These are phyloP conservation scores for Colletotrichum musicola DNA, from an alignment of 2,329 filamentous ascomycete species.

Conservation along the genomic window DNA sequence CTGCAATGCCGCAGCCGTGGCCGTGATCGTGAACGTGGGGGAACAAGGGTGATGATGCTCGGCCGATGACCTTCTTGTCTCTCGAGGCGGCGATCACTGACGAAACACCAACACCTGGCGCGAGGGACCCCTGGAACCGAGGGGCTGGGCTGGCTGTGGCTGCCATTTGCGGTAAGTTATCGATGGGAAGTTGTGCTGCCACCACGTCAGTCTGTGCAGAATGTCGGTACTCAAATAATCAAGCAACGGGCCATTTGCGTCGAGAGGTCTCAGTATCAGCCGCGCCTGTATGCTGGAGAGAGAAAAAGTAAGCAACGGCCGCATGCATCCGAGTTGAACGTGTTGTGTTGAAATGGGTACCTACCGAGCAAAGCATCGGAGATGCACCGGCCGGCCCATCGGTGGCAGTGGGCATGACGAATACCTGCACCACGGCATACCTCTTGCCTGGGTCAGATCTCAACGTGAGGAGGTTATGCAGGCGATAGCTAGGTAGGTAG, in stretches of 20 bases:
- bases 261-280: slow-evolving; percentile 24
- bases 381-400: slow-evolving; percentile 10
- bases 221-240: background rate
- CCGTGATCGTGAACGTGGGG: background rate
- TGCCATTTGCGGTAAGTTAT: too few relatives aligned
- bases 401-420: too few relatives aligned
- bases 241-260: slow-evolving; percentile 24
- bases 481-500: too few relatives aligned
- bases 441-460: too few relatives aligned
- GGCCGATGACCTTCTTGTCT: slow-evolving; percentile 30
- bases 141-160: background rate
- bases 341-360: too few relatives aligned
- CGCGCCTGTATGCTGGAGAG: slow-evolving; percentile 8
- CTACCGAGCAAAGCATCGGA: slow-evolving; percentile 14
- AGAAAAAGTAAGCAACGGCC: background rate
- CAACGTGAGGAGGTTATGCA: too few relatives aligned
- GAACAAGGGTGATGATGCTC: slow-evolving; percentile 22
- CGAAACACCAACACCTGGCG: slow-evolving; percentile 1
- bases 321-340: background rate
- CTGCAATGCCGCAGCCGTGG: background rate
- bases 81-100: slow-evolving; percentile 33
- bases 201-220: slow-evolving; percentile 12
- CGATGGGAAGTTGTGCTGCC: slow-evolving; percentile 1
- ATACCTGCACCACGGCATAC: too few relatives aligned
- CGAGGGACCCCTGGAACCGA: slow-evolving; percentile 15